A percentile compares a stretch with the other conserved stretches of the same genome.
These are phyloP conservation scores for Phaeosphaeria sp. DNA, from an alignment of 2,329 filamentous ascomycete genomes.

Conservation along the genomic window DNA sequence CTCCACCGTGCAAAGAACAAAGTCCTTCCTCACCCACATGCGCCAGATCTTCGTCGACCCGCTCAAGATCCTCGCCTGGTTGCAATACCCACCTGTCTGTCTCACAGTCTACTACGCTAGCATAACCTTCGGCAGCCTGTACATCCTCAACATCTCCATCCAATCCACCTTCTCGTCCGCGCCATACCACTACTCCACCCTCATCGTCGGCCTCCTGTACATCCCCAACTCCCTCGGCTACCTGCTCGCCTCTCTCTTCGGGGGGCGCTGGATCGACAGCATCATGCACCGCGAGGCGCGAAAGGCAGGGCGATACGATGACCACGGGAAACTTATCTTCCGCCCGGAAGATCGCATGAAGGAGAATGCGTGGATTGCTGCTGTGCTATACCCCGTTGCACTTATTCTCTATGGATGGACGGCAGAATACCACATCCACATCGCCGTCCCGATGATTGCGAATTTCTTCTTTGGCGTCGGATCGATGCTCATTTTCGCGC, in stretches of 20 bases:
- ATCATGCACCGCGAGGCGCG: slow-evolving; percentile 51
- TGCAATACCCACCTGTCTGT: slow-evolving; percentile 47
- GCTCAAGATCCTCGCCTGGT: slow-evolving; percentile 46
- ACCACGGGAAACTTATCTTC: slow-evolving; percentile 43
- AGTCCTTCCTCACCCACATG: slow-evolving; percentile 30
- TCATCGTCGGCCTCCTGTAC: slow-evolving; percentile 48
- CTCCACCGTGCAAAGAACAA: slow-evolving; percentile 43
- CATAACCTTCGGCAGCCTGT: slow-evolving; percentile 49
- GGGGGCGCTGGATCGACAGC: slow-evolving; percentile 49
- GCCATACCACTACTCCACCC: slow-evolving; percentile 46
- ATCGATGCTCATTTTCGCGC: slow-evolving; percentile 48
- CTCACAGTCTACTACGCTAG: slow-evolving; percentile 50
- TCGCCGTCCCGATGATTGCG: slow-evolving; percentile 46
- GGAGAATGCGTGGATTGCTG: slow-evolving; percentile 50
- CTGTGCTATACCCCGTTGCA: slow-evolving; percentile 43
- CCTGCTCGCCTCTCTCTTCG: slow-evolving; percentile 42
- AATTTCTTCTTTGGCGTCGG: slow-evolving; percentile 53
- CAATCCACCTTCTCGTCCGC: slow-evolving; percentile 41
- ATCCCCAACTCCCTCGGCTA: slow-evolving; percentile 49
- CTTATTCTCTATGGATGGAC: slow-evolving; percentile 50
- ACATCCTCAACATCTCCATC: slow-evolving; percentile 51
- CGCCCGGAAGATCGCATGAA: slow-evolving; percentile 50
- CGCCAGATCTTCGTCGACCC: slow-evolving; percentile 49
- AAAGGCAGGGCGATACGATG: slow-evolving; percentile 46
- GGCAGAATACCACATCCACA: slow-evolving; percentile 38